Conservation (phyloP, 2,329 filamentous ascomycete genomes). For the Beauveria australis region DNA sequence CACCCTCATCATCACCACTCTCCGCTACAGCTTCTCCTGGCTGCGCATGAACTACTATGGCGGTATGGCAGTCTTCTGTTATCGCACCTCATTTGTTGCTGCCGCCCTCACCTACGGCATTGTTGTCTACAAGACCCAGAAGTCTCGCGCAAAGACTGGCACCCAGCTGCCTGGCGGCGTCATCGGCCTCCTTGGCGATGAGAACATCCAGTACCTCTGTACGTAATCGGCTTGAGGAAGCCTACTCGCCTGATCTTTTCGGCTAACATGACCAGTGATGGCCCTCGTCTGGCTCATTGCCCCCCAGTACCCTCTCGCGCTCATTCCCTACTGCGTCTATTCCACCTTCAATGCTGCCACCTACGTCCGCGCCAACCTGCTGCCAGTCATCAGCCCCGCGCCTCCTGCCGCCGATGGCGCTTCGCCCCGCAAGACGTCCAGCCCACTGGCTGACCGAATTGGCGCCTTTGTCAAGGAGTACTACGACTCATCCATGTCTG, state of each 20-base stretch:
- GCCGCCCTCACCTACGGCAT: conserved; percentile 93
- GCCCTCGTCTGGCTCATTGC: conserved; percentile 91
- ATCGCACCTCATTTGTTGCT: conserved; percentile 83
- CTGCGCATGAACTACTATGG: conserved; percentile 81
- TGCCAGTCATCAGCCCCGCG: conserved; percentile 74
- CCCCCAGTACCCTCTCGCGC: conserved; percentile 79
- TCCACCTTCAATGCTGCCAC: conserved; percentile 97
- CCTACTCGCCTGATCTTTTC: not conserved
- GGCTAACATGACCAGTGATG: conserved; percentile 55
- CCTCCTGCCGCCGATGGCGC: conserved; percentile 46
- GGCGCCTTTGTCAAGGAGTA: conserved; percentile 95
- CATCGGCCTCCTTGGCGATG: conserved; percentile 66
- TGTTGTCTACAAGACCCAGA: conserved; percentile 95
- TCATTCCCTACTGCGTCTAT: conserved; percentile 93
- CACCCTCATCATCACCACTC: conserved; percentile 71
- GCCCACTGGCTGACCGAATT: conserved; percentile 70
- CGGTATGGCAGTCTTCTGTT: conserved; percentile 69
- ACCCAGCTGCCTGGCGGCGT: conserved; percentile 51
- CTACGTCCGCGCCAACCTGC: conserved; percentile 87
- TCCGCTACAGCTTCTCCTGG: conserved; percentile 80
- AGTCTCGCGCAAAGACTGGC: conserved; percentile 71
- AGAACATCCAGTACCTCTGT: conserved; percentile 98
- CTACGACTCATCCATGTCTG: conserved; percentile 91
- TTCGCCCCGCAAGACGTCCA: conserved; percentile 45
- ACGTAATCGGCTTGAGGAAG: conserved; percentile 28